phyloP scores from a whole-genome alignment of 176 grass and related monocot genomes.

The Triticum timopheevii region DNA sequence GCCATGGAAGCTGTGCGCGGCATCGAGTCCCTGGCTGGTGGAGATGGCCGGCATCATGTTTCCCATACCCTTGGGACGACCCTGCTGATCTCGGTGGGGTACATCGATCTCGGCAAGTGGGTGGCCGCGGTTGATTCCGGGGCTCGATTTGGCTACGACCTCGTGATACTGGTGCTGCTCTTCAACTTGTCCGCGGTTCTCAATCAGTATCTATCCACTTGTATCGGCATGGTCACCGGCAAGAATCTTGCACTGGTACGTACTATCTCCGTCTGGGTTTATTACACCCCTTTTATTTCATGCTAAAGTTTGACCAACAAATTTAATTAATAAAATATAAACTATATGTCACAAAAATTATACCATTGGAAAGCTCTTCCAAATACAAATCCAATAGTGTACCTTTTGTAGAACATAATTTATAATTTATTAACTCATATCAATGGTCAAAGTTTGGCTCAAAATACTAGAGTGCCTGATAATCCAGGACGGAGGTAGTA shows the following conservation, averaged over 20 bases:
- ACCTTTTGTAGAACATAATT: too few relatives aligned
- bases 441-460: too few relatives aligned
- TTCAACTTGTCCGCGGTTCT: constrained; percentile 80
- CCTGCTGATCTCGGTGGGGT: constrained; percentile 75
- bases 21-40: constrained; percentile 24
- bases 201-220: constrained; percentile 68
- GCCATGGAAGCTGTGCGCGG: constrained; percentile 18
- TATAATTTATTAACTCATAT: too few relatives aligned
- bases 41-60: constrained; percentile 31
- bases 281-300: too few relatives aligned
- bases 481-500: too few relatives aligned
- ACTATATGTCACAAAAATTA: too few relatives aligned
- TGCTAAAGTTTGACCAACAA: too few relatives aligned
- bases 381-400: too few relatives aligned
- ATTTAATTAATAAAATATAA: too few relatives aligned
- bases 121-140: constrained; percentile 62
- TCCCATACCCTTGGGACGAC: constrained; percentile 54
- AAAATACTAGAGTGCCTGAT: too few relatives aligned
- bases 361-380: too few relatives aligned
- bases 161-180: constrained; percentile 62
- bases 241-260: constrained; percentile 74
- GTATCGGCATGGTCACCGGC: constrained; percentile 64
- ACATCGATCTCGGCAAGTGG: constrained; percentile 89
- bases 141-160: constrained; percentile 46
- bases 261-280: too few relatives aligned